Percentiles rank a stretch among this genome's conserved stretches.
Conservation (phyloP, 2,329 filamentous ascomycete species). For the Stachybotrys elegans region DNA sequence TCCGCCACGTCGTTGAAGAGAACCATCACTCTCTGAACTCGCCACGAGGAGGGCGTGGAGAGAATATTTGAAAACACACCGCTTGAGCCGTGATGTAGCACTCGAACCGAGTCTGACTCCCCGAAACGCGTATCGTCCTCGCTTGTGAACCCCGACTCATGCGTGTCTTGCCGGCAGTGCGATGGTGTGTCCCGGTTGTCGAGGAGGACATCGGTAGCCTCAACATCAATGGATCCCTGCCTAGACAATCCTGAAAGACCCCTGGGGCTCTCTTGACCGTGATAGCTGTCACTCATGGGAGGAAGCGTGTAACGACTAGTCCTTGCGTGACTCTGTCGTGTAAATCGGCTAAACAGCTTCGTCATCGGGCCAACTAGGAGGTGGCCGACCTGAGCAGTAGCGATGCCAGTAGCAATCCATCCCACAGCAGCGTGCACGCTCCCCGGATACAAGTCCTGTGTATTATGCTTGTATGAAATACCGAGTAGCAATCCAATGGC, state of each 20-base stretch:
- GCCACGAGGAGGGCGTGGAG: not conserved
- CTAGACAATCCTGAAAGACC: not conserved
- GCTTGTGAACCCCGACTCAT: conserved; percentile 1
- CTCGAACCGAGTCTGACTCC: not conserved
- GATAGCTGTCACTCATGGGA: not conserved
- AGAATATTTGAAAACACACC: not conserved
- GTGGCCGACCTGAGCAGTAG: conserved; percentile 28
- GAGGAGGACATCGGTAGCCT: not conserved
- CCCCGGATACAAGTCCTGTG: conserved; percentile 3
- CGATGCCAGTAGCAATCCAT: conserved; percentile 5
- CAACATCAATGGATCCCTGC: not conserved
- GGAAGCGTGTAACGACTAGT: not conserved
- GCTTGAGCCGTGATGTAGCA: not conserved
- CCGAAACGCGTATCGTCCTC: not conserved
- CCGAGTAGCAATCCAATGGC: not conserved
- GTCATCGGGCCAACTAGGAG: not conserved
- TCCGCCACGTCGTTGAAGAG: conserved; percentile 33
- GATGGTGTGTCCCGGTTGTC: not conserved
- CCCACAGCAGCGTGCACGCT: conserved; percentile 2
- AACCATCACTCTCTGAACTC: not conserved
- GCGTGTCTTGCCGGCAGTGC: not conserved
- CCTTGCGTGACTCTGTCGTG: not conserved
- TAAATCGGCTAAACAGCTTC: not conserved
- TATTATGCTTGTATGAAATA: not conserved
- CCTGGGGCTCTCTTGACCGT: not conserved